Percentiles rank a stretch among this genome's conserved stretches.
Evolutionary conservation across 2,329 filamentous ascomycete genomes (phyloP).

Genomic region (Drechslera avenae): DNA sequence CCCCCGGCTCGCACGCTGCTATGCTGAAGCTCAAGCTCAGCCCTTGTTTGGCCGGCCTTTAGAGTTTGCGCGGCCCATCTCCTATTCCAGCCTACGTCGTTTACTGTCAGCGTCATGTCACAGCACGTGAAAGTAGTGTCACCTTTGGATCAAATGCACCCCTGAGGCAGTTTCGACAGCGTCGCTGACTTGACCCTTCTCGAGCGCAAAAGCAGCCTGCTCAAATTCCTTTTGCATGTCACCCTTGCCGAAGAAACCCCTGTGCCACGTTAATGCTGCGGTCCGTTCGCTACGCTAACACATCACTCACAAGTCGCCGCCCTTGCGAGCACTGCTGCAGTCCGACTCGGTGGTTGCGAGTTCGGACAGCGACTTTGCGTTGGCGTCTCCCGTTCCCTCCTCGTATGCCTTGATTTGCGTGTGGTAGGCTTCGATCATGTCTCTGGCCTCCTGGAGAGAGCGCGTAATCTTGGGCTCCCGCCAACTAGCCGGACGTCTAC

Average conservation of each 20-base stretch:
- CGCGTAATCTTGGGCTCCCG: constrained; percentile 87
- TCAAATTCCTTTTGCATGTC: constrained; percentile 99
- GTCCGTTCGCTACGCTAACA: neutral
- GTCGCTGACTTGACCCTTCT: constrained; percentile 83
- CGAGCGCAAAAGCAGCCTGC: constrained; percentile 88
- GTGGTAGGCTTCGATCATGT: constrained; percentile 77
- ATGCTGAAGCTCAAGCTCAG: neutral
- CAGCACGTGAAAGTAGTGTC: constrained; percentile 22
- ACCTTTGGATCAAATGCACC: constrained; percentile 93
- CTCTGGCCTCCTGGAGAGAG: constrained; percentile 81
- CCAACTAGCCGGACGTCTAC: constrained; percentile 90
- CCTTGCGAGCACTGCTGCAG: constrained; percentile 93
- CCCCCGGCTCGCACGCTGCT: constrained; percentile 10
- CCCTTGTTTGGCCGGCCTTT: neutral
- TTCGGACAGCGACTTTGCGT: constrained; percentile 66
- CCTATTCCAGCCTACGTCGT: constrained; percentile 30
- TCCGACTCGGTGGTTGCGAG: constrained; percentile 89
- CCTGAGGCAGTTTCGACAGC: constrained; percentile 93
- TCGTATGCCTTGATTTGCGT: constrained; percentile 70
- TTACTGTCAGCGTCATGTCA: constrained; percentile 18
- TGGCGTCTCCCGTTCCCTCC: constrained; percentile 51
- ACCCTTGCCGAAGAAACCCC: constrained; percentile 87
- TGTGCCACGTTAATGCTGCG: constrained; percentile 36
- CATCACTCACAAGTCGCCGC: constrained; percentile 76
- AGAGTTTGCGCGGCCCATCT: neutral